phyloP scores from a whole-genome alignment of 441 rosid species.

The Theobroma grandiflorum region DNA sequence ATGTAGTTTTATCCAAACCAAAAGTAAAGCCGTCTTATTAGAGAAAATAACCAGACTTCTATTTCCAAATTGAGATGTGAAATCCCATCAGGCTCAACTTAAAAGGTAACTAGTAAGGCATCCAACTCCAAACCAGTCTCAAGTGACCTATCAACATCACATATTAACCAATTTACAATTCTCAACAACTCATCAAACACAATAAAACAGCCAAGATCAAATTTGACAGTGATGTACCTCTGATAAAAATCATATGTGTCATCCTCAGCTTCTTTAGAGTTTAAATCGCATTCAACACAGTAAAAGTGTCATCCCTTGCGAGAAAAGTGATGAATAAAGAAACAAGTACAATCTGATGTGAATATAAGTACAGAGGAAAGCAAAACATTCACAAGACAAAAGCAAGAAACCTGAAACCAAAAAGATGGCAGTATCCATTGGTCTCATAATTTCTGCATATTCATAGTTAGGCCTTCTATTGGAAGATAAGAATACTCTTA shows the following conservation, averaged over 20 bases:
- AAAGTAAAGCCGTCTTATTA: not conserved
- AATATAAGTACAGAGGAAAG: not conserved
- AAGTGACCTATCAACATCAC: not conserved
- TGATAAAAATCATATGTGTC: not conserved
- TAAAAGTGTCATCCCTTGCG: not conserved
- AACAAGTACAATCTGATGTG: not conserved
- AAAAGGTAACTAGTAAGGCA: not conserved
- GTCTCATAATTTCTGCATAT: not conserved
- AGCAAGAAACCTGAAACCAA: not conserved
- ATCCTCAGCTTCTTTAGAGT: not conserved
- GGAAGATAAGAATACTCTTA: not conserved
- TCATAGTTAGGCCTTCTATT: not conserved
- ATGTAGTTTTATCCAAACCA: not conserved
- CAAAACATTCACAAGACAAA: not conserved
- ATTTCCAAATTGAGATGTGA: not conserved
- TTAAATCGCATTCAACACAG: not conserved
- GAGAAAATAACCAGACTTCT: not conserved
- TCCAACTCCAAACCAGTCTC: not conserved
- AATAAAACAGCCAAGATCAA: not conserved
- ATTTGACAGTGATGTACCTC: not conserved
- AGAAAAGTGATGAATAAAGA: not conserved
- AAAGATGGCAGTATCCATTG: not conserved
- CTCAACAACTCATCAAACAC: not conserved
- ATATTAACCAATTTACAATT: not conserved
- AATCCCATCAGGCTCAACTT: not conserved